phyloP scores from a whole-genome alignment of 2,329 filamentous ascomycete genomes.

The Cercospora zeina region DNA sequence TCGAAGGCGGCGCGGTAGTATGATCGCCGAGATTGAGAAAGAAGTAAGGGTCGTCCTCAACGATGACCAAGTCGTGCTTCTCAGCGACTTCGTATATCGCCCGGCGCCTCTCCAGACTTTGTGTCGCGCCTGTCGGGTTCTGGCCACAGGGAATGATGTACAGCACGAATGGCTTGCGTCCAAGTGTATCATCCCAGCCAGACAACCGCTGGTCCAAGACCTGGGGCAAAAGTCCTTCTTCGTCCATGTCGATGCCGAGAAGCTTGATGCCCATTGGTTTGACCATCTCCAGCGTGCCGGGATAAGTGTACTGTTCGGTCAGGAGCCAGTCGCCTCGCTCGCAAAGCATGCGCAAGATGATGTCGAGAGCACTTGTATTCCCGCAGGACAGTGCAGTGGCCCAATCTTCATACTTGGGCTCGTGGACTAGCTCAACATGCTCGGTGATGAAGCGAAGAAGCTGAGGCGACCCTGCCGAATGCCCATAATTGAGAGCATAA shows the following conservation, averaged over 20 bases:
- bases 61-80: constrained; percentile 35
- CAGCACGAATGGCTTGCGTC: constrained; percentile 33
- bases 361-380: constrained; percentile 39
- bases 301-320: constrained; percentile 36
- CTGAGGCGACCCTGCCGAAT: constrained; percentile 33
- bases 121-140: constrained; percentile 37
- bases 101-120: constrained; percentile 30
- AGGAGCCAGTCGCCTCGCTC: constrained; percentile 33
- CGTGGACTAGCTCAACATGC: constrained; percentile 36
- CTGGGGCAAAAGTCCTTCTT: constrained; percentile 33
- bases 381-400: constrained; percentile 36
- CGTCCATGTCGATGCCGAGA: constrained; percentile 37
- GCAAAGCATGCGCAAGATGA: constrained; percentile 37
- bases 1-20: not conserved
- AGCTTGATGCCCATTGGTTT: constrained; percentile 35
- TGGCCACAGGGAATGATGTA: constrained; percentile 41
- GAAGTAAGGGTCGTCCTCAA: constrained; percentile 41
- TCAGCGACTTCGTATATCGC: constrained; percentile 36
- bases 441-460: constrained; percentile 36
- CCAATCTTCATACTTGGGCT: constrained; percentile 40
- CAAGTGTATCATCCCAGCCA: constrained; percentile 32
- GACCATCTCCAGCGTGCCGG: constrained; percentile 33
- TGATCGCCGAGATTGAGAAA: constrained; percentile 29
- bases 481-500: constrained; percentile 35
- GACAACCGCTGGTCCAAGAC: constrained; percentile 33